phyloP scores from a whole-genome alignment of 345 rosid genomes.

The Aquilaria sinensis region DNA sequence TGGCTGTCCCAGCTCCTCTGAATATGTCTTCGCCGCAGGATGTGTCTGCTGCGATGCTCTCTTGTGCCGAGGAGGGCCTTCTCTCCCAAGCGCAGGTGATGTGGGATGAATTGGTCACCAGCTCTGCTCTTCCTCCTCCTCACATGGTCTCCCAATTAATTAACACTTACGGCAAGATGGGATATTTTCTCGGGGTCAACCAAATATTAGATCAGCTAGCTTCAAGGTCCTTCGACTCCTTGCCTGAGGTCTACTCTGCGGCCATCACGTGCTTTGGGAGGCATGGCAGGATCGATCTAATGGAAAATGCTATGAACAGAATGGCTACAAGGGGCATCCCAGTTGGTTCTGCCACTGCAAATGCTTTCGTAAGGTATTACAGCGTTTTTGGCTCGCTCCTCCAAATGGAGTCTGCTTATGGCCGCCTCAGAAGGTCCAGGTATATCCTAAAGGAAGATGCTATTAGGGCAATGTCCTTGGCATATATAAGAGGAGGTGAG shows the following conservation, averaged over 20 bases:
- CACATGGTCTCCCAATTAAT: slow-evolving; percentile 38
- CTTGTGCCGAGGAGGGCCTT: slow-evolving; percentile 39
- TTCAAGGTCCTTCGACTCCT: slow-evolving; percentile 22
- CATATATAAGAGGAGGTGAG: slow-evolving; percentile 37
- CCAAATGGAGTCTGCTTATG: slow-evolving; percentile 59
- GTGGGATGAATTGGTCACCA: slow-evolving; percentile 46
- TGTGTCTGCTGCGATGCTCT: slow-evolving; percentile 40
- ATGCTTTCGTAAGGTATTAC: slow-evolving; percentile 45
- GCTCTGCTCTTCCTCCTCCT: slow-evolving; percentile 35
- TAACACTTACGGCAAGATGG: slow-evolving; percentile 37
- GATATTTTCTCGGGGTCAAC: slow-evolving; percentile 32
- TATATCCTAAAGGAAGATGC: slow-evolving; percentile 43
- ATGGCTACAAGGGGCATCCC: slow-evolving; percentile 39
- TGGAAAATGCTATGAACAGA: slow-evolving; percentile 44
- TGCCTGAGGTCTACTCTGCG: slow-evolving; percentile 30
- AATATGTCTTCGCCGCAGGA: too few species aligned
- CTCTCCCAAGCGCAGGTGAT: slow-evolving; percentile 32
- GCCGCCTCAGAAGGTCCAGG: slow-evolving; percentile 47
- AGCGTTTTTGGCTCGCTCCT: slow-evolving; percentile 44
- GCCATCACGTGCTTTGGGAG: slow-evolving; percentile 65
- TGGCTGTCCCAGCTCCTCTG: too few species aligned
- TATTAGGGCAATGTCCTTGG: slow-evolving; percentile 51
- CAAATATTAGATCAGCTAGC: slow-evolving; percentile 34
- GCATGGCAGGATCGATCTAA: slow-evolving; percentile 50
- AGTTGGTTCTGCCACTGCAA: slow-evolving; percentile 40